phyloP scores from a whole-genome alignment of 1,284 basidiomycete species.

The Leucoagaricus sp. region DNA sequence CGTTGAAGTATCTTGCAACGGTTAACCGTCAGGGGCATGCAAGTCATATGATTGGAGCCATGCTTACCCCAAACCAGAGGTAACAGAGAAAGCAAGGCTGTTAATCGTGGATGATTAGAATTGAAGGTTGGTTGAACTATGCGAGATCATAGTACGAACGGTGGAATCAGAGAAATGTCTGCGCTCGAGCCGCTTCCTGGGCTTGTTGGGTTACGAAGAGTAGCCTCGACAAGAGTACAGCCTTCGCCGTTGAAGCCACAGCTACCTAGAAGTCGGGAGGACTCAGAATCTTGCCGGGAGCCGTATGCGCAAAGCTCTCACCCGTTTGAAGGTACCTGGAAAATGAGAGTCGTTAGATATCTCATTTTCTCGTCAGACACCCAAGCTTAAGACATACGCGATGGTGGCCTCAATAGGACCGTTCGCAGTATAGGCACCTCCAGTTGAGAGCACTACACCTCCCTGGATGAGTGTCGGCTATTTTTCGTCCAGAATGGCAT shows the following conservation, averaged over 20 bases:
- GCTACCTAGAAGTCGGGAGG: slow-evolving; percentile 17
- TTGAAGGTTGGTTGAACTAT: not conserved
- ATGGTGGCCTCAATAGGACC: slow-evolving; percentile 38
- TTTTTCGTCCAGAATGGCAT: not conserved
- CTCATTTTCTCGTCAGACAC: not conserved
- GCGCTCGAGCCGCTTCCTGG: slow-evolving; percentile 43
- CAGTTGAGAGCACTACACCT: slow-evolving; percentile 30
- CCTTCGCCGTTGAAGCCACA: slow-evolving; percentile 46
- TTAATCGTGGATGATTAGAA: too few species aligned
- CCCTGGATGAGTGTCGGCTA: slow-evolving; percentile 31
- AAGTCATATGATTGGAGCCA: too few species aligned
- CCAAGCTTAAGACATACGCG: slow-evolving; percentile 28
- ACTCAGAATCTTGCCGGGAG: not conserved
- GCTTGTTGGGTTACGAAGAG: slow-evolving; percentile 36
- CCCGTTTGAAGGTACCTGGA: slow-evolving; percentile 44
- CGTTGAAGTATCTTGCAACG: slow-evolving; percentile 35
- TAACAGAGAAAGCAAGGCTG: not conserved
- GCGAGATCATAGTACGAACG: slow-evolving; percentile 28
- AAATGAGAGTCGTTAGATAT: not conserved
- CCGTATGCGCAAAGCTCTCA: slow-evolving; percentile 9
- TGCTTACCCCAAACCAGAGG: slow-evolving; percentile 28
- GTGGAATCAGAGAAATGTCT: slow-evolving; percentile 47
- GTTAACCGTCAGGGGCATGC: not conserved
- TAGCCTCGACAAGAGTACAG: slow-evolving; percentile 45
- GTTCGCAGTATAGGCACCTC: slow-evolving; percentile 33